Evolutionary conservation across 495 filamentous ascomycete genomes (phyloP).

Genomic region (Bombardia bombarda): DNA sequence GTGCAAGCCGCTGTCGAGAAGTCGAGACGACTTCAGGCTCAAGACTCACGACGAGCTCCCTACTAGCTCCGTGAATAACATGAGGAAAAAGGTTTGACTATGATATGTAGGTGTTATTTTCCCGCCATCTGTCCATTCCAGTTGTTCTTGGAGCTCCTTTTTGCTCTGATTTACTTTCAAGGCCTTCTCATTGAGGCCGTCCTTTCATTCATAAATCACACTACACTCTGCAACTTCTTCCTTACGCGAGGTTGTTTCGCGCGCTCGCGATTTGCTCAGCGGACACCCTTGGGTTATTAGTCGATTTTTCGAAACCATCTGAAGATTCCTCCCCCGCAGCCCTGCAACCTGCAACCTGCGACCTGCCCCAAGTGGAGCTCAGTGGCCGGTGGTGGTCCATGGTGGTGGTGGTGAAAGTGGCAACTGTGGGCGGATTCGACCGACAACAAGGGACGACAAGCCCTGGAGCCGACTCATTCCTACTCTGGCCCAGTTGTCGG

Average conservation of each 20-base stretch:
- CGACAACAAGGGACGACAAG: background rate
- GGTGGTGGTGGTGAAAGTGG: background rate
- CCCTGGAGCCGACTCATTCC: background rate
- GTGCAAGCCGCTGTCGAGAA: background rate
- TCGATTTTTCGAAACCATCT: constrained; percentile 22
- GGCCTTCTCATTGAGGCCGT: constrained; percentile 11
- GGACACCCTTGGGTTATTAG: constrained; percentile 17
- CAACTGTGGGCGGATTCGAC: background rate
- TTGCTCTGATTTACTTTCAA: constrained; percentile 7
- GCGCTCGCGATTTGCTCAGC: constrained; percentile 23
- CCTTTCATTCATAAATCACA: too few relatives aligned
- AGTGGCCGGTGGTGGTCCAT: too few relatives aligned
- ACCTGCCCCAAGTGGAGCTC: too few relatives aligned
- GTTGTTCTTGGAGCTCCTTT: constrained; percentile 7
- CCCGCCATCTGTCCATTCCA: constrained; percentile 15
- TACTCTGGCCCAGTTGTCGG: background rate
- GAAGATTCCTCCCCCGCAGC: constrained; percentile 7
- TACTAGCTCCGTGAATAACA: background rate
- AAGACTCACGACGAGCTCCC: constrained; percentile 1
- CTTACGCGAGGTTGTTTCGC: constrained; percentile 8
- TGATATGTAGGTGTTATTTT: constrained; percentile 21
- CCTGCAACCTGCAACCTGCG: too few relatives aligned
- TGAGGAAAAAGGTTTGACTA: constrained; percentile 5
- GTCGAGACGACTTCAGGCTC: constrained; percentile 16
- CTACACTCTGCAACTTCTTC: constrained; percentile 6